Conservation (phyloP, 371 early-diverging fungal genomes). For the Apophysomyces trapeziformis region DNA sequence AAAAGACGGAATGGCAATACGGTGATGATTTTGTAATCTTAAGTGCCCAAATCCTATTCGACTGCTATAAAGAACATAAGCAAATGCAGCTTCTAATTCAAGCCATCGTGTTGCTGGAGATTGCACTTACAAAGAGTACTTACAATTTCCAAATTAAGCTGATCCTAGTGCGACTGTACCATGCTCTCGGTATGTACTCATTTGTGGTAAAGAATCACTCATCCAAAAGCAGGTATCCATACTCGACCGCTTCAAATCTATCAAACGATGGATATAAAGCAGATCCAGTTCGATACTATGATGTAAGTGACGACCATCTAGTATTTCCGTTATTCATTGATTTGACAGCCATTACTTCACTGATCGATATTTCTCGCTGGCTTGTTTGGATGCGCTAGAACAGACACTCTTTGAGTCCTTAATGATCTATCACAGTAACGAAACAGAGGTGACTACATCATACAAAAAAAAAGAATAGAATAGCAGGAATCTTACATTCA, state of each 20-base stretch:
- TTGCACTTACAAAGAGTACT: conserved; percentile 72
- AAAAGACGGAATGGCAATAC: conserved; percentile 76
- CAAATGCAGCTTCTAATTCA: conserved; percentile 39
- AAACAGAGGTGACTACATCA: conserved; percentile 56
- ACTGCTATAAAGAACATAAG: conserved; percentile 49
- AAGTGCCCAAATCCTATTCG: conserved; percentile 63
- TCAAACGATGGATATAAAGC: conserved; percentile 83
- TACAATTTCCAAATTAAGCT: conserved; percentile 86
- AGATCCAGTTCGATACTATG: conserved; percentile 88
- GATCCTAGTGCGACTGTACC: conserved; percentile 79
- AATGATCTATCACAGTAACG: conserved; percentile 79
- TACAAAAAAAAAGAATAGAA: not conserved
- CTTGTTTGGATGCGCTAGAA: conserved; percentile 57
- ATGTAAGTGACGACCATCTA: conserved; percentile 43
- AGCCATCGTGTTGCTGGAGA: conserved; percentile 75
- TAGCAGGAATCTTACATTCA: not conserved
- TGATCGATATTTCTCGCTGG: conserved; percentile 67
- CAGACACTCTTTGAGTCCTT: conserved; percentile 57
- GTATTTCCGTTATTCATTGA: not conserved
- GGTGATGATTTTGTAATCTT: conserved; percentile 83
- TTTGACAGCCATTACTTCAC: conserved; percentile 62
- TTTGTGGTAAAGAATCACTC: not conserved
- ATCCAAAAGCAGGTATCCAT: conserved; percentile 54
- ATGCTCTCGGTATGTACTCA: conserved; percentile 58
- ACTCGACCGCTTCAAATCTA: conserved; percentile 70